phyloP scores from a whole-genome alignment of 164 flowering plant genomes.

The Nymphaea colorata region DNA sequence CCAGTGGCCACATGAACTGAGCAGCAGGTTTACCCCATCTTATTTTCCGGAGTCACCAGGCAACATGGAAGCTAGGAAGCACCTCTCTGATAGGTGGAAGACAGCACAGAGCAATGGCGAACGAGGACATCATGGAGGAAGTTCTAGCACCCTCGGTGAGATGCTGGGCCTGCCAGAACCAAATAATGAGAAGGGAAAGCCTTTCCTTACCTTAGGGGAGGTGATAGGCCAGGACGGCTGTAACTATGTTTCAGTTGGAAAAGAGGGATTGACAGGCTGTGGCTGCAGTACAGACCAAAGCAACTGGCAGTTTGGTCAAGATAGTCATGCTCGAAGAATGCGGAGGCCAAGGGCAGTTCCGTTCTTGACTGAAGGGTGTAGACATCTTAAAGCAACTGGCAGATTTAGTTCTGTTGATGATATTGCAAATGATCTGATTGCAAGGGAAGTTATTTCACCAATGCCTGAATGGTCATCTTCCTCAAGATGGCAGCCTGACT shows the following conservation, averaged over 20 bases:
- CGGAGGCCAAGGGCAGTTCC: conserved; percentile 55
- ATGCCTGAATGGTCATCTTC: conserved; percentile 1
- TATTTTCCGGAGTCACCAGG: conserved; percentile 42
- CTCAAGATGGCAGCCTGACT: conserved; percentile 7
- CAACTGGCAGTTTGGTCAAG: conserved; percentile 80
- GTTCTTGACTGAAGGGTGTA: conserved; percentile 18
- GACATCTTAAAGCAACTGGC: conserved; percentile 19
- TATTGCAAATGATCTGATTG: background rate
- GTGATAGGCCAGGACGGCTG: conserved; percentile 13
- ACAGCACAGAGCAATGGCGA: conserved; percentile 37
- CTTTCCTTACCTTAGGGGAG: conserved; percentile 10
- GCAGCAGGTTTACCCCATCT: conserved; percentile 21
- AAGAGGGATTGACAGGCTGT: conserved; percentile 12
- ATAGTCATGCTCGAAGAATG: conserved; percentile 21
- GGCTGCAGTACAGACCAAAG: conserved; percentile 54
- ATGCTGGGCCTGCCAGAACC: conserved; percentile 64
- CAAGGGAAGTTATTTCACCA: background rate
- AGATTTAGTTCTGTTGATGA: conserved; percentile 5
- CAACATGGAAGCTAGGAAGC: conserved; percentile 69
- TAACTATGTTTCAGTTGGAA: conserved; percentile 8
- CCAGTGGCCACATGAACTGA: conserved; percentile 9
- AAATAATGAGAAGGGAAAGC: conserved; percentile 10
- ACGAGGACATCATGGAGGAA: conserved; percentile 16
- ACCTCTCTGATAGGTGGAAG: conserved; percentile 76
- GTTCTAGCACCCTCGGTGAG: conserved; percentile 64